phyloP scores from a whole-genome alignment of 176 grass and related monocot species.

The Oryza meyeriana region DNA sequence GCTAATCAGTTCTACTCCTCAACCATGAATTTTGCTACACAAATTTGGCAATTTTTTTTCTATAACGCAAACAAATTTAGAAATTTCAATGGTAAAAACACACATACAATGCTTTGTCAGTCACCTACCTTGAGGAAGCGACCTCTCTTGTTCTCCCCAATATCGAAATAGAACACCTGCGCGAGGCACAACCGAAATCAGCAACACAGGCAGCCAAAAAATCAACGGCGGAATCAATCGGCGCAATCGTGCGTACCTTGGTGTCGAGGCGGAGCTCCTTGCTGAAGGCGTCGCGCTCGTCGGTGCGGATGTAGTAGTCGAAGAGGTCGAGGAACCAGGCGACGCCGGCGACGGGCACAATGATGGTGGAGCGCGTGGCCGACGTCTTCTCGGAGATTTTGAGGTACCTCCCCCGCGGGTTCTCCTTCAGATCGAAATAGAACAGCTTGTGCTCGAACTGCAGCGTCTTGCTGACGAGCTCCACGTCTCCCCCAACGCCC shows the following conservation, averaged over 20 bases:
- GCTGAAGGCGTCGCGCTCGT: slow-evolving; percentile 88
- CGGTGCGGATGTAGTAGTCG: slow-evolving; percentile 88
- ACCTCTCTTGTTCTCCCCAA: slow-evolving; percentile 97
- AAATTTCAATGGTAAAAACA: neutral
- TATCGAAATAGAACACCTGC: slow-evolving; percentile 96
- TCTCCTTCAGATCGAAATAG: slow-evolving; percentile 99
- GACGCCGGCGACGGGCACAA: slow-evolving; percentile 82
- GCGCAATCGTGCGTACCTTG: slow-evolving; percentile 42
- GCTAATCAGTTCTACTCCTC: neutral
- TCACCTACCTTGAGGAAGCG: slow-evolving; percentile 90
- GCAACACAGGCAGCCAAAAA: neutral
- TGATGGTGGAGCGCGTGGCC: slow-evolving; percentile 91
- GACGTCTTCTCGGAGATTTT: slow-evolving; percentile 98
- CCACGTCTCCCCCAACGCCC: slow-evolving; percentile 71
- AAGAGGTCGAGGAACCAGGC: slow-evolving; percentile 93
- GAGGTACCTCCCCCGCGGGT: slow-evolving; percentile 88
- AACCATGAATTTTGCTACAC: slow-evolving; percentile 1
- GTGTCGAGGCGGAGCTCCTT: slow-evolving; percentile 96
- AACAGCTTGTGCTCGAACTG: slow-evolving; percentile 99
- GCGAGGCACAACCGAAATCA: slow-evolving; percentile 16
- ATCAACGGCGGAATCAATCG: neutral
- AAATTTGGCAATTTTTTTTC: neutral
- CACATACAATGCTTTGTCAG: neutral
- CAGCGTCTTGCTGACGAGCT: slow-evolving; percentile 96
- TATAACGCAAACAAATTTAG: neutral